These are phyloP conservation scores for Eucalyptus victrix DNA, from an alignment of 345 rosid species.

Conservation along the genomic window DNA sequence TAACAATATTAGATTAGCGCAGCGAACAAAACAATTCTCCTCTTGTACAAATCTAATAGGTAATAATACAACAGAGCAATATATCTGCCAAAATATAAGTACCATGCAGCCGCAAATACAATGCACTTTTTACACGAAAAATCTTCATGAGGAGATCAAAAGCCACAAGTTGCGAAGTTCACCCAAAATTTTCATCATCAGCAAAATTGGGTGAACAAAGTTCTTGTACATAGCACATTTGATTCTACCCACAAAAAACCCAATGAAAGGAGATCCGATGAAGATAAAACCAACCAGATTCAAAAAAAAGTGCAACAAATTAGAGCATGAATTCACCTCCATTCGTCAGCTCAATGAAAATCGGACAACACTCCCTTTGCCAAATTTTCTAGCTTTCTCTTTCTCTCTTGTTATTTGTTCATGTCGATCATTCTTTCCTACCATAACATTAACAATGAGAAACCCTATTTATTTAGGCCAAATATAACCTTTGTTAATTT, in stretches of 20 bases:
- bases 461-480: not conserved
- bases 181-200: not conserved
- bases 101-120: not conserved
- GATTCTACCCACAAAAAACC: not conserved
- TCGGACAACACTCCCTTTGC: not conserved
- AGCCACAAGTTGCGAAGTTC: not conserved
- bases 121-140: not conserved
- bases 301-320: not conserved
- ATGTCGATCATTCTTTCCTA: too few species aligned
- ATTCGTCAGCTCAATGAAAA: not conserved
- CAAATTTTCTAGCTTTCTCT: too few species aligned
- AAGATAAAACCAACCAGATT: fast-evolving
- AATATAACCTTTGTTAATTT: not conserved
- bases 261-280: not conserved
- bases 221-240: not conserved
- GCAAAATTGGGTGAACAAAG: not conserved
- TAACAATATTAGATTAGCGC: not conserved
- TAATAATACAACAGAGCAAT: not conserved
- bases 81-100: not conserved
- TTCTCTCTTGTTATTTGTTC: not conserved
- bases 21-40: not conserved
- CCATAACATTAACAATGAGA: too few species aligned
- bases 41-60: not conserved
- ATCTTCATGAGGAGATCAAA: not conserved
- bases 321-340: not conserved